Conservation (phyloP, 257 asterid genomes). For the Scutellaria baicalensis region DNA sequence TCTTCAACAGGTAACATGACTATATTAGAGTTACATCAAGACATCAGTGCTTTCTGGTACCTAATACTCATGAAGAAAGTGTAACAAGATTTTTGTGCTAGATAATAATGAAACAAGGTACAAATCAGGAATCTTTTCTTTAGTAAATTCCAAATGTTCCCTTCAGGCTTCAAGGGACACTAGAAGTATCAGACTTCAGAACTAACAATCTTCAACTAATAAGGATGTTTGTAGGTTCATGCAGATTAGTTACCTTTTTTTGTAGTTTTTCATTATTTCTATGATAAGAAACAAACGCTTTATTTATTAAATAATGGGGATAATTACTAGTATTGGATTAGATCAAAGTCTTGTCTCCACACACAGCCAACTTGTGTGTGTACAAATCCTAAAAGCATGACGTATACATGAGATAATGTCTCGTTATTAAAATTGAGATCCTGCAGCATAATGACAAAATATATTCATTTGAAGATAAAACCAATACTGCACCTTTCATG, state of each 20-base stretch:
- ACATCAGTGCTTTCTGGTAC: background rate
- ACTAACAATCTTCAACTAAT: too few species aligned
- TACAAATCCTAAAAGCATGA: background rate
- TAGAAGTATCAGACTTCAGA: too few species aligned
- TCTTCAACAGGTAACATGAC: background rate
- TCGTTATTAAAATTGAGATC: background rate
- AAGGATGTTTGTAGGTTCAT: too few species aligned
- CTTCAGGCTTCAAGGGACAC: too few species aligned
- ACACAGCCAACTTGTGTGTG: background rate
- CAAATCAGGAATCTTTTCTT: background rate
- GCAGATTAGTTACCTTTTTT: too few species aligned
- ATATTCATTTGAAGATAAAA: background rate
- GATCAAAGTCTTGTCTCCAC: background rate
- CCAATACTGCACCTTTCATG: background rate
- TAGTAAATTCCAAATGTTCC: too few species aligned
- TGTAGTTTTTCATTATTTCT: too few species aligned
- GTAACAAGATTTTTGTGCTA: background rate
- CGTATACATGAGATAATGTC: background rate
- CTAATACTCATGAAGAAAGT: background rate
- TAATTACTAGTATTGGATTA: background rate
- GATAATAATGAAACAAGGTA: background rate
- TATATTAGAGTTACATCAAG: background rate
- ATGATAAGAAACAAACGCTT: too few species aligned
- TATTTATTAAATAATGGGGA: too few species aligned
- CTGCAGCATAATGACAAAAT: too few species aligned